phyloP scores from a whole-genome alignment of 495 filamentous ascomycete species.

The Daldinia bambusicola region DNA sequence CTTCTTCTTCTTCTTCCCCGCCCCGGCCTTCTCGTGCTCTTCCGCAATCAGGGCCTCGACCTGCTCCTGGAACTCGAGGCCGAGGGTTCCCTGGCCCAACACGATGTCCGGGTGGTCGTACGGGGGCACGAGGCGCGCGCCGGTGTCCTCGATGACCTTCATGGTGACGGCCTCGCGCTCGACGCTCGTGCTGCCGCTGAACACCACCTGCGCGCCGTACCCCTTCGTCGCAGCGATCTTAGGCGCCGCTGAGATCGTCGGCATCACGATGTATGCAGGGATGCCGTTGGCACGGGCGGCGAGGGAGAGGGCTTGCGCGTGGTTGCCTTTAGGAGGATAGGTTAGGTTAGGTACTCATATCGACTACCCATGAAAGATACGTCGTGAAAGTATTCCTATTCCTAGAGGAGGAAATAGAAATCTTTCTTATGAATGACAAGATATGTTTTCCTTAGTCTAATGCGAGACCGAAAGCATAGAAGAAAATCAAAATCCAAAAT shows the following conservation, averaged over 20 bases:
- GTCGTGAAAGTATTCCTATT: no score
- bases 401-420: no score
- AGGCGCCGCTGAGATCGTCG: constrained; percentile 77
- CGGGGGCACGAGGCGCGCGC: constrained; percentile 82
- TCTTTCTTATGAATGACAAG: no score
- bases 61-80: constrained; percentile 82
- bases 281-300: constrained; percentile 71
- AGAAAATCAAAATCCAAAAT: constrained; percentile 13
- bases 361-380: no score
- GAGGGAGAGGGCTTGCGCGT: constrained; percentile 92
- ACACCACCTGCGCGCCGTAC: constrained; percentile 81
- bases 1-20: constrained; percentile 11
- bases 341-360: not conserved
- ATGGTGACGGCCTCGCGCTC: constrained; percentile 83
- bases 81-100: constrained; percentile 89
- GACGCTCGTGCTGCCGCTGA: constrained; percentile 79
- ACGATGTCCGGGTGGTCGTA: constrained; percentile 94
- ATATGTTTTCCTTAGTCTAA: no score
- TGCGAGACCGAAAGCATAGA: no score
- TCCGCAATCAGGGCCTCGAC: constrained; percentile 53
- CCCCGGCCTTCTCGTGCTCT: constrained; percentile 10
- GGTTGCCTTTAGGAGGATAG: constrained; percentile 69
- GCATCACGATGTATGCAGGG: constrained; percentile 91
- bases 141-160: constrained; percentile 72
- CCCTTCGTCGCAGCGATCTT: constrained; percentile 85